Percentiles rank a stretch among this genome's conserved stretches.
Conservation (phyloP, 1,284 basidiomycete genomes). For the Irpex sp. region DNA sequence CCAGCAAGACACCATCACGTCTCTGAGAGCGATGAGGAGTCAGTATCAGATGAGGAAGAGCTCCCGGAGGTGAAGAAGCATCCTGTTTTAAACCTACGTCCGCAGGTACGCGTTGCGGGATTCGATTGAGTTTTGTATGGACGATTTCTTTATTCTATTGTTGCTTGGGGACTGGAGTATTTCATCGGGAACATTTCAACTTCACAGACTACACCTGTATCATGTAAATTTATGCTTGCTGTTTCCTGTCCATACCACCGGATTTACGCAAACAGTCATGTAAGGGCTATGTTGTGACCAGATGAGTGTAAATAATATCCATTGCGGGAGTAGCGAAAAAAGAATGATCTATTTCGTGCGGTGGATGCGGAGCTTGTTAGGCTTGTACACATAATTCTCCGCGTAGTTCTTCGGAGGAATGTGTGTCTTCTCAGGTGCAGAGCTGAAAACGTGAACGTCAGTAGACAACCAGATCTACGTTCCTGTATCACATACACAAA, state of each 20-base stretch:
- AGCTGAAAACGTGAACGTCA: background rate
- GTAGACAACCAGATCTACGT: background rate
- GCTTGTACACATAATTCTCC: constrained; percentile 87
- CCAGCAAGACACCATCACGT: constrained; percentile 26
- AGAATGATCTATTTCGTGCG: constrained; percentile 78
- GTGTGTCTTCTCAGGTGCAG: constrained; percentile 56
- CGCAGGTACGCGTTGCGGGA: constrained; percentile 56
- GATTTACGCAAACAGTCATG: too few species aligned
- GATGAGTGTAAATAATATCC: background rate
- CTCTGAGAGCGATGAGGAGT: constrained; percentile 62
- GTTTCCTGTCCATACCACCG: background rate
- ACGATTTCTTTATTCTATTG: background rate
- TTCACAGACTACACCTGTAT: background rate
- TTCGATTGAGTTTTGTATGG: constrained; percentile 27
- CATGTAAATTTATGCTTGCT: background rate
- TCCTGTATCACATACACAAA: constrained; percentile 49
- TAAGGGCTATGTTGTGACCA: too few species aligned
- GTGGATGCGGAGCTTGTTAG: constrained; percentile 77
- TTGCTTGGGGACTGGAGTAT: too few species aligned
- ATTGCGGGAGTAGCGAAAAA: background rate
- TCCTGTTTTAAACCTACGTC: constrained; percentile 49
- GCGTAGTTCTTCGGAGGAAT: constrained; percentile 90
- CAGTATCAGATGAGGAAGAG: constrained; percentile 43
- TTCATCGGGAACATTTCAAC: background rate
- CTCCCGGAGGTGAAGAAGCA: constrained; percentile 40